A percentile compares a stretch with the other conserved stretches of the same genome.
Evolutionary conservation across 345 rosid species (phyloP).

Genomic region (Aurinia saxatilis): DNA sequence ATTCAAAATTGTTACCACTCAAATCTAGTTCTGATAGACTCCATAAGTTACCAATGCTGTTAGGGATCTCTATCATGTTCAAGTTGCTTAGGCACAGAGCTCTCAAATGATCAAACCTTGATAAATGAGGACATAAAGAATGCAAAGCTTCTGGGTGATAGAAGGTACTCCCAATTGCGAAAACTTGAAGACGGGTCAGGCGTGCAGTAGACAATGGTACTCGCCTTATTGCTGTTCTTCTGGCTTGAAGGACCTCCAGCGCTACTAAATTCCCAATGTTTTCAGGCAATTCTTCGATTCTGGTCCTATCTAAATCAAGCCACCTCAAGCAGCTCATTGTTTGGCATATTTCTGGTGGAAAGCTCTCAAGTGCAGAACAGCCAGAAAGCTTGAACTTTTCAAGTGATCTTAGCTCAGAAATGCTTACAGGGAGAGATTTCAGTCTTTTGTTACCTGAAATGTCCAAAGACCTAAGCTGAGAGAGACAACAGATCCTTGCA

Average conservation of each 20-base stretch:
- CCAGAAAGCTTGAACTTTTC: slow-evolving; percentile 24
- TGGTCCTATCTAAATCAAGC: slow-evolving; percentile 22
- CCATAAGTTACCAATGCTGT: slow-evolving; percentile 20
- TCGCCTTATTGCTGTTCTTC: slow-evolving; percentile 14
- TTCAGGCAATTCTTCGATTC: slow-evolving; percentile 24
- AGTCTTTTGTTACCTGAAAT: slow-evolving; percentile 18
- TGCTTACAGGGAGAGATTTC: slow-evolving; percentile 18
- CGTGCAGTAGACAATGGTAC: slow-evolving; percentile 11
- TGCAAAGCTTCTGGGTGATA: neutral
- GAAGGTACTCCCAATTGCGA: slow-evolving; percentile 8
- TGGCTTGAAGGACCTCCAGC: slow-evolving; percentile 24
- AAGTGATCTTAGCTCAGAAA: slow-evolving; percentile 24
- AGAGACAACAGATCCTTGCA: slow-evolving; percentile 15
- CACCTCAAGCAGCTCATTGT: slow-evolving; percentile 26
- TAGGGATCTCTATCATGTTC: slow-evolving; percentile 24
- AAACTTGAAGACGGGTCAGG: slow-evolving; percentile 14
- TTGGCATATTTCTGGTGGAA: slow-evolving; percentile 19
- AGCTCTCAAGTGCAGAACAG: slow-evolving; percentile 20
- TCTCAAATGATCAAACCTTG: slow-evolving; percentile 23
- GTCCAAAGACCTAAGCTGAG: slow-evolving; percentile 19
- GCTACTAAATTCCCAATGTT: slow-evolving; percentile 23
- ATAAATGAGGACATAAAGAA: slow-evolving; percentile 14
- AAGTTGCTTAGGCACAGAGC: slow-evolving; percentile 20
- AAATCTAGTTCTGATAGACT: slow-evolving; percentile 15
- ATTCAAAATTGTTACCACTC: slow-evolving; percentile 23